phyloP scores from a whole-genome alignment of 345 rosid species.

The Salix purpurea region DNA sequence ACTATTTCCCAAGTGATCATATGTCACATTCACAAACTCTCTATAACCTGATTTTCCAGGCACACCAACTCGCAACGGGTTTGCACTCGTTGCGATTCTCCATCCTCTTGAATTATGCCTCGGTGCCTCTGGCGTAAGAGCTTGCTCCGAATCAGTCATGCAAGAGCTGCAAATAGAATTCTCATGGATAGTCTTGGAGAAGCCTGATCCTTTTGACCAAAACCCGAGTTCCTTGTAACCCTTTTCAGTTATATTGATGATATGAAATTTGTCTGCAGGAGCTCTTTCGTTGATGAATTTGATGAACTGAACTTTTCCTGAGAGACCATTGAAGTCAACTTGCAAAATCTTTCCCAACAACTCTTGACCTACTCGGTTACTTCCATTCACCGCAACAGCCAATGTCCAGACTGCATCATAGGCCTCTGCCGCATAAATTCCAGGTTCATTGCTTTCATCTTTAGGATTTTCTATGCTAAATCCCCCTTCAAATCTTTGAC shows the following conservation, averaged over 20 bases:
- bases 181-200: slow-evolving; percentile 4
- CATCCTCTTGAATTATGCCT: slow-evolving; percentile 19
- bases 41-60: not conserved
- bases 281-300: not conserved
- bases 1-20: not conserved
- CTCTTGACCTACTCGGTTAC: not conserved
- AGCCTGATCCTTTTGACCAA: slow-evolving; percentile 23
- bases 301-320: slow-evolving; percentile 6
- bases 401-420: slow-evolving; percentile 19
- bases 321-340: slow-evolving; percentile 15
- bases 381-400: slow-evolving; percentile 14
- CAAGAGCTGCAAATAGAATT: not conserved
- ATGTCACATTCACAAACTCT: not conserved
- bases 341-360: slow-evolving; percentile 6
- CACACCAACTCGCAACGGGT: slow-evolving; percentile 18
- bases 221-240: slow-evolving; percentile 21
- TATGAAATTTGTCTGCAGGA: not conserved
- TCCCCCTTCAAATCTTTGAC: not conserved
- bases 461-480: slow-evolving; percentile 14
- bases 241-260: slow-evolving; percentile 21
- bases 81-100: slow-evolving; percentile 3
- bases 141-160: slow-evolving; percentile 15
- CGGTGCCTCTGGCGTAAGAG: slow-evolving; percentile 24
- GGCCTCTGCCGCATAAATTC: slow-evolving; percentile 14
- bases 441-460: slow-evolving; percentile 17